Percentiles rank a stretch among this genome's conserved stretches.
Conservation (phyloP, 2,329 filamentous ascomycete genomes). For the Scolecobasidium constrictum region DNA sequence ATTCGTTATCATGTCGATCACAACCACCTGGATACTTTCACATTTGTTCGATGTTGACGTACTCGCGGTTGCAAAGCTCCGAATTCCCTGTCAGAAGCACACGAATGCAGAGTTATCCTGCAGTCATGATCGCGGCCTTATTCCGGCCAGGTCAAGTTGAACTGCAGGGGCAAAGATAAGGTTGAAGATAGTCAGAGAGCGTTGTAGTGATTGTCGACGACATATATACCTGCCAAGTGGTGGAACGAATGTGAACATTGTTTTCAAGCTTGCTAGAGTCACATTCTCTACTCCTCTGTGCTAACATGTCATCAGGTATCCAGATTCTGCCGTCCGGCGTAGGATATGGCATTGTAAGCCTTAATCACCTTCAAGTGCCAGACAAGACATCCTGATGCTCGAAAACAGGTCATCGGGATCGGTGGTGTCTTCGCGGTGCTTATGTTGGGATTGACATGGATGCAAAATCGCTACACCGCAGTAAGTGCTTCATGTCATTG, state of each 20-base stretch:
- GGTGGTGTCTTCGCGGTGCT: conserved; percentile 32
- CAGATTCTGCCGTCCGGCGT: conserved; percentile 23
- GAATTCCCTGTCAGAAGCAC: no score
- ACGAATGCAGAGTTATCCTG: no score
- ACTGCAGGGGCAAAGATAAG: not conserved
- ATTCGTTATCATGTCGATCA: no score
- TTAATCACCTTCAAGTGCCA: no score
- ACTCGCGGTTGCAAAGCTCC: no score
- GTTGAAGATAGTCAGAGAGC: no score
- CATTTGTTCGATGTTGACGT: no score
- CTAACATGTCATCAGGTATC: not conserved
- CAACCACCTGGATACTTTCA: no score
- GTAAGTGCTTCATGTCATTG: conserved; percentile 18
- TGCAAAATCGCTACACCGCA: conserved; percentile 16
- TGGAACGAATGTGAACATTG: not conserved
- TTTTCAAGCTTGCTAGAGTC: not conserved
- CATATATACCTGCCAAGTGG: not conserved
- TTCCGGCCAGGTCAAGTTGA: no score
- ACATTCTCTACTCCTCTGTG: not conserved
- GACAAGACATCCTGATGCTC: conserved; percentile 8
- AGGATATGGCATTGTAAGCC: conserved; percentile 33
- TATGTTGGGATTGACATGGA: conserved; percentile 19
- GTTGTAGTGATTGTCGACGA: not conserved
- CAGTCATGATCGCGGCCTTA: no score
- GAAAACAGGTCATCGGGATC: conserved; percentile 33